Evolutionary conservation across 2,329 filamentous ascomycete genomes (phyloP), one percentile per base, ranked within the genome.

Genomic region (Diaporthe eres): DNA sequence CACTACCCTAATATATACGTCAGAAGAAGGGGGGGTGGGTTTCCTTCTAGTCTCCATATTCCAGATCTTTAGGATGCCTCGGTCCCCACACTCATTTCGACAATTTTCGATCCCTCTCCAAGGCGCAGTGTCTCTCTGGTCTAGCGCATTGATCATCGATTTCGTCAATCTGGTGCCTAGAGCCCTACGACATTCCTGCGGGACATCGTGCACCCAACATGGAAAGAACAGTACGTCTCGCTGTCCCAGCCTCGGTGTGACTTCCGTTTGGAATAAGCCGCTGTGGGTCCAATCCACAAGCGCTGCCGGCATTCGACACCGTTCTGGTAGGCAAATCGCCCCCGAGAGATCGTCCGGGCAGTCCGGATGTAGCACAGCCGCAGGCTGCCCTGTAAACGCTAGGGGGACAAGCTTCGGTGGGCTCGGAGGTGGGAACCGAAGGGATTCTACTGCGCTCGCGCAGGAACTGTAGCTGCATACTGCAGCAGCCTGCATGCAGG

Each of bases 321-420:
- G 34, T 42, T 55, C 34, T 70, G 49, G 49, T 42, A 55, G 65
- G 31, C 49, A 55, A 55, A 39, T 55, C 65, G 49, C 17, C 65
- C 22, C 34, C 65, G 31, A 34, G 49, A 25, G 49, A 68, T 53
- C 34, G n/a, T 22, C 65, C 34, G 65, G 65, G 19, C n/a, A 28
- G 31, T 39, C 22, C 65, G 65, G 63, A 25, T 22, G 44, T 28
- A 47, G 19, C 44, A 53, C 25, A 67, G 17, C 42, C 28, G 63
- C 47, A 31, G 47, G n/a, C 22, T 39, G 28, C 42, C 22, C 7
- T 68, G 63, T 47, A 28, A 53, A 49, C 13, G 47, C 47, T 22
- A 44, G 34, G 34, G 22, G 4, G 42, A 15, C 47, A 68, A 53
- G 47, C 47, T 39, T 25, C 47, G 47, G 44, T 51, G n/a, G 63